phyloP scores from a whole-genome alignment of 2,329 filamentous ascomycete genomes.

The Arthrobotrys megalospora region DNA sequence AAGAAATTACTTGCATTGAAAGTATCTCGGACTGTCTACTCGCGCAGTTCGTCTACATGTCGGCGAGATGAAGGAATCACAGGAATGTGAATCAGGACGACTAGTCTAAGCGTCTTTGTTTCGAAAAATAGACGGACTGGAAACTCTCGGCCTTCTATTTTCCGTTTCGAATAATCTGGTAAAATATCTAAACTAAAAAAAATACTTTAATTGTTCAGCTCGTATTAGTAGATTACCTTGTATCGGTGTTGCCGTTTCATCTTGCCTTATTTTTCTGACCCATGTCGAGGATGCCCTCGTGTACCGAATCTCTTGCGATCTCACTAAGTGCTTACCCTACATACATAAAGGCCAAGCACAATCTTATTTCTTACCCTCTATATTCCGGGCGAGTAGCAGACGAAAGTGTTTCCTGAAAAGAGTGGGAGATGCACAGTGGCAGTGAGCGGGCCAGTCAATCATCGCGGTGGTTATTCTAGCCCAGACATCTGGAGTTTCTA shows the following conservation, averaged over 20 bases:
- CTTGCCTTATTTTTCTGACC: constrained; percentile 23
- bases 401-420: neutral
- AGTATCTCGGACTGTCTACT: neutral
- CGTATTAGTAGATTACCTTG: constrained; percentile 40
- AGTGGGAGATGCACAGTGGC: constrained; percentile 11
- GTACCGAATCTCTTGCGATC: constrained; percentile 15
- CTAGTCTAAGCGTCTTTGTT: neutral
- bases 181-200: neutral
- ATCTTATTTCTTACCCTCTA: constrained; percentile 50
- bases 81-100: neutral
- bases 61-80: constrained; percentile 4
- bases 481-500: constrained; percentile 2
- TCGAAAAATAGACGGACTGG: constrained; percentile 14
- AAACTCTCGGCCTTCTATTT: neutral
- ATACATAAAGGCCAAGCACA: constrained; percentile 28
- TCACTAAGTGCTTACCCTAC: constrained; percentile 33
- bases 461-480: neutral
- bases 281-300: constrained; percentile 5
- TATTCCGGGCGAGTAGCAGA: neutral
- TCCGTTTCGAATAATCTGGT: constrained; percentile 28
- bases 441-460: constrained; percentile 18
- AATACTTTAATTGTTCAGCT: neutral
- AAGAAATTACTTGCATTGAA: neutral
- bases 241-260: constrained; percentile 35
- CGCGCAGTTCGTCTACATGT: neutral